Percentiles rank a stretch among this genome's conserved stretches.
These are phyloP conservation scores for Trichoderma sp. DNA, from an alignment of 2,329 filamentous ascomycete genomes.

Conservation along the genomic window DNA sequence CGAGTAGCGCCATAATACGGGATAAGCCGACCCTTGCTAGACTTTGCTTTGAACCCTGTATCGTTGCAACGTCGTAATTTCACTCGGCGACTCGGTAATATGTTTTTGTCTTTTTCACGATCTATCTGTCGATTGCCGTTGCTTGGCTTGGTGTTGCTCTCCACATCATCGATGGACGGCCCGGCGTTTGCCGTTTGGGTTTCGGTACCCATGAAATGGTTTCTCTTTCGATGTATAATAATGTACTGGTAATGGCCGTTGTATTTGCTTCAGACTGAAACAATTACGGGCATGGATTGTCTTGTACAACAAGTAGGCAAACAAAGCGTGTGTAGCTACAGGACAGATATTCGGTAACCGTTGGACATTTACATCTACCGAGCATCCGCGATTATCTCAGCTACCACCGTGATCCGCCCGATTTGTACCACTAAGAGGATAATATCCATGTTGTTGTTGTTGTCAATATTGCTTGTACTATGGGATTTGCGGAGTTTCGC, in stretches of 20 bases:
- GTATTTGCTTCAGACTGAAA: not conserved
- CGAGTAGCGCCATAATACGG: not conserved
- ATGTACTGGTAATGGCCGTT: not conserved
- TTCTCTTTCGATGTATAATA: no score
- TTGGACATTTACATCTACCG: not conserved
- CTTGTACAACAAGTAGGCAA: not conserved
- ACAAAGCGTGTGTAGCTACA: not conserved
- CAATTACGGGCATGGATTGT: not conserved
- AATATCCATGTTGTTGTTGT: not conserved
- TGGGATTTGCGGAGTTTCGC: not conserved
- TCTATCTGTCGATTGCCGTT: not conserved
- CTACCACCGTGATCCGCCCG: not conserved
- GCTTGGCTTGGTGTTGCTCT: no score
- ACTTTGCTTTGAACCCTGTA: not conserved
- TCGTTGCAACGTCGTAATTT: slow-evolving; percentile 13
- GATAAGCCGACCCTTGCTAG: not conserved
- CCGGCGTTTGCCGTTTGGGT: not conserved
- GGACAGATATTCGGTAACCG: not conserved
- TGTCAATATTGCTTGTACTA: not conserved
- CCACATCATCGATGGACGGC: not conserved
- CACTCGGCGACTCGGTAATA: not conserved
- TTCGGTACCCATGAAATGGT: not conserved
- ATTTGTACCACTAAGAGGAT: not conserved
- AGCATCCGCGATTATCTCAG: not conserved
- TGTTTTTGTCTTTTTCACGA: not conserved